Base-by-base conservation (phyloP, 139 green algal genomes). In the Chlorella sp. region DNA sequence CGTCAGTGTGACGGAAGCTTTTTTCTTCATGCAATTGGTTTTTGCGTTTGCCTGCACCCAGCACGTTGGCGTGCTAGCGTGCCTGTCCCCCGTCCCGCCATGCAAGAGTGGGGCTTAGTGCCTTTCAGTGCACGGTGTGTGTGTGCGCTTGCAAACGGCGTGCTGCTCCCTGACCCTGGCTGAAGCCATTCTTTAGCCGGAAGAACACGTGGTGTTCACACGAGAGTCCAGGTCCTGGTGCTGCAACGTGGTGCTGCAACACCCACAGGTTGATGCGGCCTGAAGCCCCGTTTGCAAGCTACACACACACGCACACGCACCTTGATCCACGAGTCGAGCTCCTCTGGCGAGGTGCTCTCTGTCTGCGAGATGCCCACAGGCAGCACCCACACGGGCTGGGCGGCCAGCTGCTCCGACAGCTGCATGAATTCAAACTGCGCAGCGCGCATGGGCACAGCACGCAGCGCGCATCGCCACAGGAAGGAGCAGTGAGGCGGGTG, bases 341-440 rank as follows among this genome's bases (percentile, higher is more conserved):
- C n/a, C 10, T 70, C 61, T 23, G 76, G 51, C n/a, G 35, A 42
- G 2, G 75, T n/a, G 55, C 50, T 72, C n/a, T 89, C 74, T 31
- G n/a, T 74, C 62, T 86, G 78, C 5, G 76, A 75, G 36, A 83
- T 71, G 63, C 84, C 85, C 24, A 78, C 85, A 69, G 88, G 86
- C 35, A 90, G 76, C 4, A 92, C 87, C 86, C 84, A 91, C 3
- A 92, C 64, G 0, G 87, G 86, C 72, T 85, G 80, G 17, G 87
- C 76, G 5, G 35, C 51, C 17, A 92, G 71, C 69, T 82, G 77
- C 76, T 91, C 87, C 22, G 65, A 70, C 49, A 91, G 64, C 73
- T 79, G 70, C 77, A 93, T 86, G 77, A 90, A 93, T 73, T 93
- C 88, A 72, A 84, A 93, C 31, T 90, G 76, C 30, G 84, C 83